Base-by-base conservation (phyloP, 768 basidiomycete species). In the Mycena vulgaris region DNA sequence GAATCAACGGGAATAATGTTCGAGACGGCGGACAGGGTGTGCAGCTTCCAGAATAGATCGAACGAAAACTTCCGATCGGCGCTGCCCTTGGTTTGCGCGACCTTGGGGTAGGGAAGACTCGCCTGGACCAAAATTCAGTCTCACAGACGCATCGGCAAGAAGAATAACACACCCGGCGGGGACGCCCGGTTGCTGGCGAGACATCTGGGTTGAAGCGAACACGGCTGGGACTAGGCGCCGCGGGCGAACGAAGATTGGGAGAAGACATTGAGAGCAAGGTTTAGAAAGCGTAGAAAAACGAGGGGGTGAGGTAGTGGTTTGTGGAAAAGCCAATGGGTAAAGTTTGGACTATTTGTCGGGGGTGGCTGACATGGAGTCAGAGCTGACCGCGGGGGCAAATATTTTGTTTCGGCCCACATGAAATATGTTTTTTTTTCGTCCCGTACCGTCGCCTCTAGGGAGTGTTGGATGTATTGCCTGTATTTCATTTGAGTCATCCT, bases 41-140 rank as follows among this genome's bases (percentile, higher is more conserved):
- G 30, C 11, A 61, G 63, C 63, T 61, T 74, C 85, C 85, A 86
- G 69, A 74, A 81, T 40, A 84, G 74, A 69, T 86, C 85, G 28
- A 75, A 75, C n/a, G 77, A 83, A 25, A 66, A 69, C 63, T 62
- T 75, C 55, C 83, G 76, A 69, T 81, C 78, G 11, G 78, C 77
- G 47, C 47, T 66, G 56, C 80, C 82, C 66, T 80, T 84, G 37
- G 75, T 74, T 66, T 85, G 84, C 19, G 84, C 84, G 60, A 86
- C 81, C 63, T 76, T 80, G 31, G 85, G 85, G 64, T 85, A 86
- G 25, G 77, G 74, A 16, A 81, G 58, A 63, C 74, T 78, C 57
- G 67, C 63, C 80, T 78, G 45, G 33, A n/a, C 28, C 21, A 3
- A 39, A 40, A 63, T 53, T 63, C 42, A 66, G 56, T n/a, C 28